A percentile compares a stretch with the other conserved stretches of the same genome.
phyloP scores from a whole-genome alignment of 306 rosid species.

The Malus orientalis region DNA sequence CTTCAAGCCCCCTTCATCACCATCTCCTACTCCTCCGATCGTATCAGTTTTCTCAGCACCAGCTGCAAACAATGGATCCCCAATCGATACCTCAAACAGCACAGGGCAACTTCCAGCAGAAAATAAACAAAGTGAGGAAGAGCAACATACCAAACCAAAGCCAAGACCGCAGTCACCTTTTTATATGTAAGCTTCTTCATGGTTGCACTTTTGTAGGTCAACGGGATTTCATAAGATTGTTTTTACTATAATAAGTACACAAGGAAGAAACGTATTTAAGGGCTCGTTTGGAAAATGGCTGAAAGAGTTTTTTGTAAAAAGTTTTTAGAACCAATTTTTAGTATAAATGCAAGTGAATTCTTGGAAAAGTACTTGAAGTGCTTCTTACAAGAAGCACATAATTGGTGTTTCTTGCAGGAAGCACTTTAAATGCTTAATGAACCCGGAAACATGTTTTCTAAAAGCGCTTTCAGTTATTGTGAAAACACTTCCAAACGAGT shows the following conservation, averaged over 20 bases:
- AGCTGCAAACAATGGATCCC: conserved; percentile 9
- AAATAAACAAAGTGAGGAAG: conserved; percentile 21
- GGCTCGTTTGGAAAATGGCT: too few species aligned
- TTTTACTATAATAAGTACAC: neutral
- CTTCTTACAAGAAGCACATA: too few species aligned
- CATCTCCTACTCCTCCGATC: conserved; percentile 58
- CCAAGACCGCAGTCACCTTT: conserved; percentile 65
- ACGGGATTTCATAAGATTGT: neutral
- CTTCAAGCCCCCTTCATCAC: conserved; percentile 79
- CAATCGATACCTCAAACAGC: conserved; percentile 23
- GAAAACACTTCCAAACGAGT: too few species aligned
- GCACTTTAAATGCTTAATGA: too few species aligned
- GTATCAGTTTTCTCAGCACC: conserved; percentile 23
- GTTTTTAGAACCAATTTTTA: too few species aligned
- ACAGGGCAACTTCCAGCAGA: conserved; percentile 26
- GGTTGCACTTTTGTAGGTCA: neutral
- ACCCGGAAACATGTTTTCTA: too few species aligned
- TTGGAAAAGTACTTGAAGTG: too few species aligned
- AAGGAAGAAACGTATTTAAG: neutral
- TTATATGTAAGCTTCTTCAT: conserved; percentile 45
- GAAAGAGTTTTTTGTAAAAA: too few species aligned
- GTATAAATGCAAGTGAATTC: too few species aligned
- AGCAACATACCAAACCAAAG: conserved; percentile 33
- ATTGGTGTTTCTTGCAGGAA: too few species aligned
- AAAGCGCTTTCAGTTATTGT: too few species aligned